Conservation (phyloP, 2,329 filamentous ascomycete species). For the Shiraia sp. region DNA sequence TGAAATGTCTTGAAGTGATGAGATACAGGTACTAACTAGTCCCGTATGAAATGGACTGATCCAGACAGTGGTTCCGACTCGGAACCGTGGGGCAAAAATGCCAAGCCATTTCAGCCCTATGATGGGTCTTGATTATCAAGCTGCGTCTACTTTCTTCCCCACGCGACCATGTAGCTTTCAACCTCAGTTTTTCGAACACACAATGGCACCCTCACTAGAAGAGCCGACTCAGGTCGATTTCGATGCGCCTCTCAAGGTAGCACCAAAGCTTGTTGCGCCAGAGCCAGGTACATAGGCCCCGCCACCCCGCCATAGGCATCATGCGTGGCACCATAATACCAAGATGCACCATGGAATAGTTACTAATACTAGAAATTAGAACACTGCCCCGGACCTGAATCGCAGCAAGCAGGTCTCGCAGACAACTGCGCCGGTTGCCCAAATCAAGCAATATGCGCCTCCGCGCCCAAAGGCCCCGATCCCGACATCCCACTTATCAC, state of each 20-base stretch:
- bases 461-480: slow-evolving; percentile 91
- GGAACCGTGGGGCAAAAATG: slow-evolving; percentile 29
- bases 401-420: slow-evolving; percentile 64
- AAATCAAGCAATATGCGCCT: slow-evolving; percentile 93
- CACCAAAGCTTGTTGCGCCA: slow-evolving; percentile 86
- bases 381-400: slow-evolving; percentile 91
- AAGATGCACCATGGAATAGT: neutral
- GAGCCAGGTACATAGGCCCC: slow-evolving; percentile 66
- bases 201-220: slow-evolving; percentile 82
- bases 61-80: slow-evolving; percentile 19
- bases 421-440: slow-evolving; percentile 94
- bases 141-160: slow-evolving; percentile 21
- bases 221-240: slow-evolving; percentile 70
- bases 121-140: slow-evolving; percentile 39
- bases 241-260: slow-evolving; percentile 73
- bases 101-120: slow-evolving; percentile 29
- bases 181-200: slow-evolving; percentile 10
- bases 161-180: slow-evolving; percentile 25
- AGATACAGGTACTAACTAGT: too few species aligned
- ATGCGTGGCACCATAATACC: slow-evolving; percentile 39
- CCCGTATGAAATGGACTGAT: neutral
- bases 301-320: slow-evolving; percentile 62
- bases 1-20: too few species aligned
- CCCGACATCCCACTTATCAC: slow-evolving; percentile 91
- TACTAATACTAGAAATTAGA: slow-evolving; percentile 52